Base-by-base conservation (phyloP, 2,329 filamentous ascomycete species). In the Microdochium paspali region DNA sequence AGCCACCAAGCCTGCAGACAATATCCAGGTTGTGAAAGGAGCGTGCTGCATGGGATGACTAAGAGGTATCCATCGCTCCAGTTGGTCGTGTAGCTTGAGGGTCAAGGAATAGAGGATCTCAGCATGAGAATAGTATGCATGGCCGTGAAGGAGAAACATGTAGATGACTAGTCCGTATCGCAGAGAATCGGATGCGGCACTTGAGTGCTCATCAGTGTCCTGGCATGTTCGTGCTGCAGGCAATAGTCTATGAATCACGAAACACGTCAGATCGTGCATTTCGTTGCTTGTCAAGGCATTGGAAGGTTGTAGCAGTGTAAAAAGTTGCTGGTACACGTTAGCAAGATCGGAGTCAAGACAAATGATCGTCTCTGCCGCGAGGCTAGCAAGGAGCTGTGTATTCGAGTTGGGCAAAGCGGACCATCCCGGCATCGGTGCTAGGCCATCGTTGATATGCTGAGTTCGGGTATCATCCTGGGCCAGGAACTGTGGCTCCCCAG, bases 181-280 rank as follows among this genome's bases (percentile, higher is more conserved):
- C n/a, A 79, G 46, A 47, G 62, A 70, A 53, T 76, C 69, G 0
- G 68, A 64, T 2, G 63, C 54, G 2, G 58, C 40, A 1, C 35
- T 25, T 2, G 45, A 21, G 2, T 47, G 42, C n/a, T 7, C 12
- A 15, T 7, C 18, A 9, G 5, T 21, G 35, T 15, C 12, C 15
- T 40, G 35, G 6, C 6, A 21, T 21, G 15, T 25, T 49, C 24
- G 12, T 6, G 53, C 44, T 6, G 54, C 35, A 2, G 62, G 55
- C 1, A 79, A 50, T 1, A 80, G 62, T 21, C 67, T 66, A 49
- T 80, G 76, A 1, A 79, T 58, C 21, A 74, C 69, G 51, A 75
- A 80, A 45, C 72, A 77, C 5, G 73, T 72, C 1, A 80, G 61
- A 47, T 80, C 77, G 49, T 80, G 77, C 1, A 80, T 66, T 43